Evolutionary conservation across 192 early-diverging fungal species (phyloP).

Genomic region (Mortierella alpina): DNA sequence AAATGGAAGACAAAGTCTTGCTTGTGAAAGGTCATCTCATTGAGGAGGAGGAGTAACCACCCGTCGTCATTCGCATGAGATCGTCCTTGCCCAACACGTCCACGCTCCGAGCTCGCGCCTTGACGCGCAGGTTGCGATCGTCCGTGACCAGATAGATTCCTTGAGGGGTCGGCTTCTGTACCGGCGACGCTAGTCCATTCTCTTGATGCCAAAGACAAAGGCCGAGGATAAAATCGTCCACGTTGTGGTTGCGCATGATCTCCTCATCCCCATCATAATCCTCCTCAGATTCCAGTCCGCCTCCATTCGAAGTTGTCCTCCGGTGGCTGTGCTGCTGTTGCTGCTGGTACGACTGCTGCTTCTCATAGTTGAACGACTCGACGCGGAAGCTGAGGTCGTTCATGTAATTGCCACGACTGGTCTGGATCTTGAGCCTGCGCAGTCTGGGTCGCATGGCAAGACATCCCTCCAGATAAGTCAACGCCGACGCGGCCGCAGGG

Average conservation of each 20-base stretch:
- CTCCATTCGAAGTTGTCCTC: conserved; percentile 16
- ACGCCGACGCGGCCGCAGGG: conserved; percentile 53
- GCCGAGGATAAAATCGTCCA: conserved; percentile 69
- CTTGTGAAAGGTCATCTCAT: no score
- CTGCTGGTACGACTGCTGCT: conserved; percentile 23
- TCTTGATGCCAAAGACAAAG: conserved; percentile 65
- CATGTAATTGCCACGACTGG: conserved; percentile 66
- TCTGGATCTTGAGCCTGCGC: conserved; percentile 63
- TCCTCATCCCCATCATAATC: conserved; percentile 57
- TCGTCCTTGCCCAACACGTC: conserved; percentile 57
- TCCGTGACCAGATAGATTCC: conserved; percentile 61
- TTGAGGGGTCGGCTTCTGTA: no score
- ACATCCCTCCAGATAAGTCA: conserved; percentile 59
- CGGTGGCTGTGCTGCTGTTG: conserved; percentile 13
- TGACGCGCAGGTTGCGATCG: conserved; percentile 69
- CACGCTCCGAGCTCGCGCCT: conserved; percentile 64
- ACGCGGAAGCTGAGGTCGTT: conserved; percentile 64
- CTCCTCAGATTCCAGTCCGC: conserved; percentile 15
- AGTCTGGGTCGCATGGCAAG: conserved; percentile 44
- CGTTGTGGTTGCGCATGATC: conserved; percentile 63
- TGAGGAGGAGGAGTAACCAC: no score
- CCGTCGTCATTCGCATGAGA: conserved; percentile 31
- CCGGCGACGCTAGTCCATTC: conserved; percentile 7
- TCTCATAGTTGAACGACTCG: conserved; percentile 63
- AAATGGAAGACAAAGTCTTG: not conserved